Evolutionary conservation across 2,329 filamentous ascomycete genomes (phyloP).

Genomic region (Rhinocladiella similis): DNA sequence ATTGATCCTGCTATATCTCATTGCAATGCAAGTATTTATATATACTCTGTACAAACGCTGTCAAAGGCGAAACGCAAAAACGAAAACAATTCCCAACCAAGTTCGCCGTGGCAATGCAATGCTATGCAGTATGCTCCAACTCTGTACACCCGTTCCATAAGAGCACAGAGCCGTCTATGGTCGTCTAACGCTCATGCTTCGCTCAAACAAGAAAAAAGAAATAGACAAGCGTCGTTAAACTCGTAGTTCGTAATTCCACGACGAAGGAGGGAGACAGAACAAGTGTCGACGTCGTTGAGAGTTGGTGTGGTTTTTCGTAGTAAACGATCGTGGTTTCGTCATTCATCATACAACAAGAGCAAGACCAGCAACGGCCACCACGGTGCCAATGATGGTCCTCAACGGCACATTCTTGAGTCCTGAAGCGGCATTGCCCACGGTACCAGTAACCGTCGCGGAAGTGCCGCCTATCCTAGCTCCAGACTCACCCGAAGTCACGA

Average conservation of each 20-base stretch:
- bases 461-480: constrained; percentile 19
- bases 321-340: too few relatives aligned
- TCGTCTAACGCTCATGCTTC: neutral
- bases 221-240: neutral
- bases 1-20: too few relatives aligned
- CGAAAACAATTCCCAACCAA: too few relatives aligned
- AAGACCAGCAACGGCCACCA: constrained; percentile 9
- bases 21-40: too few relatives aligned
- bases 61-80: too few relatives aligned
- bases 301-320: too few relatives aligned
- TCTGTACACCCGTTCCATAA: too few relatives aligned
- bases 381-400: constrained; percentile 1
- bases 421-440: neutral
- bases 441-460: constrained; percentile 13
- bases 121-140: too few relatives aligned
- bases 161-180: neutral
- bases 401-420: constrained; percentile 3
- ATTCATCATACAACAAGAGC: neutral
- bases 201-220: neutral
- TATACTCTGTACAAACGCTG: too few relatives aligned
- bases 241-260: neutral
- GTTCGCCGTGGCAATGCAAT: too few relatives aligned
- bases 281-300: too few relatives aligned
- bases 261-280: too few relatives aligned
- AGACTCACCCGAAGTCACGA: constrained; percentile 19